Evolutionary conservation across 2,329 filamentous ascomycete species (phyloP), one percentile per base, ranked within the genome.

Genomic region (Hawksworthiomyces lignivorus): DNA sequence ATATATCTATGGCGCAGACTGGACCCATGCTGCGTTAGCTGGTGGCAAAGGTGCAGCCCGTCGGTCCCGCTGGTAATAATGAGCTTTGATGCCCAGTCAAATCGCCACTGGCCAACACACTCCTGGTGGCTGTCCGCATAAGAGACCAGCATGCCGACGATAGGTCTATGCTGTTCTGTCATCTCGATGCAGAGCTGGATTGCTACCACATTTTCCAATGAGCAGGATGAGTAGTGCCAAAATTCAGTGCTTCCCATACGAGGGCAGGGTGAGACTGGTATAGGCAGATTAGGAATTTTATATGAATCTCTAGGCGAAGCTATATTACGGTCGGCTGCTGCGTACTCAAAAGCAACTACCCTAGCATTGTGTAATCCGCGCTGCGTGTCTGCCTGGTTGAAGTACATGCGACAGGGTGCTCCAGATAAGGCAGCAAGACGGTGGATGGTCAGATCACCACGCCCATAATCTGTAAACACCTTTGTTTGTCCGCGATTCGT

Each of bases 81-180:
- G 24, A 37, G 21, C 35, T 37, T 29, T 18, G 35, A 37, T 29
- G 35, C 35, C 35, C 35, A 37, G 22, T 37, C 35, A 37, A 37
- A 37, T 37, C 35, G 35, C 21, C 35, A 37, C 17, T 37, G 35
- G 22, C 35, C 35, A 28, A 29, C 35, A 37, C 35, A 37, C n/a
- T 27, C 22, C 35, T 37, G 35, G 35, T 37, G 35, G 21, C 35
- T 24, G 24, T 37, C 35, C n/a, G n/a, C 24, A 28, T 37, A 27
- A 15, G 14, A 37, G 21, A 37, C 21, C 35, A 37, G 21, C 35
- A 37, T 28, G 21, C 35, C 35, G 15, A 37, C 21, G 35, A 37
- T 37, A 5, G 24, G 35, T 29, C 21, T n/a, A 29, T 27, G 35
- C 35, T 37, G 35, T 33, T 33, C 17, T 21, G 10, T 33, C 31